Evolutionary conservation across 2,329 filamentous ascomycete species (phyloP), one percentile per base, ranked within the genome.

Genomic region (Neonectria coccinea): DNA sequence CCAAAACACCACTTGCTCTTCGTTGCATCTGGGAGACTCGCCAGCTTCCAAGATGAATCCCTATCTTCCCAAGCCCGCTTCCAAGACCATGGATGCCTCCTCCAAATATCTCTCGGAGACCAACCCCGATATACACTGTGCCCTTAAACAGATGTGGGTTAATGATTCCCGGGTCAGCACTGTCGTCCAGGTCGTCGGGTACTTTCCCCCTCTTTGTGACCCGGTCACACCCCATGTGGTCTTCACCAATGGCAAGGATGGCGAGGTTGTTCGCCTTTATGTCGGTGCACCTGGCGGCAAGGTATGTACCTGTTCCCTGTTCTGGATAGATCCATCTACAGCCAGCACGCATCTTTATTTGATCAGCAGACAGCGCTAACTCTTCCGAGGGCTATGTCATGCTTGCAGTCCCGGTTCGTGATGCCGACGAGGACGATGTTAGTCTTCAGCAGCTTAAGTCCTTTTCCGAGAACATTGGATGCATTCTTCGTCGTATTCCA

Each of bases 211-310:
- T 9, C 29, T 27, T 5, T 18, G 53, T n/a, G 33, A 33, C 18
- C 14, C 36, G 31, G 41, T 52, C 5, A 52, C 52, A n/a, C 55
- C 47, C 16, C 52, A 41, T 16, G 39, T 29, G 33, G 16, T 25
- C 16, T 31, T 41, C 36, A 45, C 10, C 27, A 42, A 5, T 5
- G 22, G 41, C 20, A 27, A 5, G 9, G n/a, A 22, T 42, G 12
- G n/a, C 20, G 41, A n/a, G 20, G 31, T 47, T 10, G 10, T 36
- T 14, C 50, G 31, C 31, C 11, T 65, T 18, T 18, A 27, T 29
- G 41, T 67, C 39, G 25, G 22, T 39, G 61, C 33, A 10, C 64
- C 55, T 4, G 59, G 51, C 20, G 42, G 39, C 27, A 22, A 59
- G n/a, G 59, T 68, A 58, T 44, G 47, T 42, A 53, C 11, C 12